Percentiles rank a stretch among this genome's conserved stretches.
phyloP scores from a whole-genome alignment of 2,329 filamentous ascomycete species.

The Penicillium sclerotigenum region DNA sequence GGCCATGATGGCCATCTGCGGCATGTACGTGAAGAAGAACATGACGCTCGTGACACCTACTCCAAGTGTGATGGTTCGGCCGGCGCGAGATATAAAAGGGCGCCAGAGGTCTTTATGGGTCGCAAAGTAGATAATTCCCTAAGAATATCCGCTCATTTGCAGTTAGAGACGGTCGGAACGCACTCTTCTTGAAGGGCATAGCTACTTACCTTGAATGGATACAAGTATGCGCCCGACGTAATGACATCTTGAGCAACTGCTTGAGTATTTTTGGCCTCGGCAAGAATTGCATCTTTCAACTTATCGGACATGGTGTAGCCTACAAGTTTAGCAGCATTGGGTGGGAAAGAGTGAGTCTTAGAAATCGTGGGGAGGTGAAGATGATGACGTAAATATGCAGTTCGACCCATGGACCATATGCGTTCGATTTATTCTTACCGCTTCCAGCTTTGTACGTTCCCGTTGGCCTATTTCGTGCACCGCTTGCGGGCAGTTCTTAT shows the following conservation, averaged over 20 bases:
- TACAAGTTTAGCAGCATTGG: neutral
- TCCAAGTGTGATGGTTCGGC: conserved; percentile 66
- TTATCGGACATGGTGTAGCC: conserved; percentile 43
- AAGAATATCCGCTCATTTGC: neutral
- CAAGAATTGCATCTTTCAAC: conserved; percentile 57
- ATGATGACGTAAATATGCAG: neutral
- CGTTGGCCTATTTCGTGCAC: too few species aligned
- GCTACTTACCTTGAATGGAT: conserved; percentile 66
- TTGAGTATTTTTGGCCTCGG: conserved; percentile 69
- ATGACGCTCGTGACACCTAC: conserved; percentile 70
- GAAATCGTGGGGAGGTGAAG: neutral
- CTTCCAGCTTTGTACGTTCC: too few species aligned
- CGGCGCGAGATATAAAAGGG: conserved; percentile 56
- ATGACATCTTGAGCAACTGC: conserved; percentile 65
- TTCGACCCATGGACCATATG: too few species aligned
- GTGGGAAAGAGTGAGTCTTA: neutral
- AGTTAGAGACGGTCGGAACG: neutral
- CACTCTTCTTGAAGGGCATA: neutral
- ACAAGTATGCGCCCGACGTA: conserved; percentile 75
- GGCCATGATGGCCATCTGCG: conserved; percentile 76
- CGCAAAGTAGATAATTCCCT: conserved; percentile 62
- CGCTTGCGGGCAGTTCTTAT: too few species aligned
- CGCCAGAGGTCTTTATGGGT: conserved; percentile 58
- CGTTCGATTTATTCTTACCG: too few species aligned
- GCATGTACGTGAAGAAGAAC: conserved; percentile 84